A percentile compares a stretch with the other conserved stretches of the same genome.
phyloP scores from a whole-genome alignment of 2,329 filamentous ascomycete species.

The Botryotinia convoluta region DNA sequence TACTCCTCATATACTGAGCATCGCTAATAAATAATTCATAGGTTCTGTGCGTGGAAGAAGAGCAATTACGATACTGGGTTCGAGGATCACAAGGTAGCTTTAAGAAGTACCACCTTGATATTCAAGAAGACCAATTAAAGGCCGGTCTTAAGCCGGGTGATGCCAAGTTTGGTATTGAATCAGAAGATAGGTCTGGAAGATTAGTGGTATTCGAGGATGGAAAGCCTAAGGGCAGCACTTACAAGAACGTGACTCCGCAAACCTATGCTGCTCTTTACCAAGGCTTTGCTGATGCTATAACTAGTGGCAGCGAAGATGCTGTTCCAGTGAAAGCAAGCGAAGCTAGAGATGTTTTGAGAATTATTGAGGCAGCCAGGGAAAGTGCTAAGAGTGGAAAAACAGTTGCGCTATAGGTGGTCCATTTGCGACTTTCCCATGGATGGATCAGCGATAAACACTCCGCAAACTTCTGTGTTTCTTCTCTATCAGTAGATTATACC shows the following conservation, averaged over 20 bases:
- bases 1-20: not conserved
- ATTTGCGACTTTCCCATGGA: not conserved
- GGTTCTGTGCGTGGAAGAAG: conserved; percentile 62
- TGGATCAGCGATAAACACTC: not conserved
- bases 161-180: conserved; percentile 63
- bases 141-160: conserved; percentile 61
- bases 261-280: conserved; percentile 70
- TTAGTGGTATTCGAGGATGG: conserved; percentile 54
- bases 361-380: conserved; percentile 55
- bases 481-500: not conserved
- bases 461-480: not conserved
- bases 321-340: conserved; percentile 54
- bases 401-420: not conserved
- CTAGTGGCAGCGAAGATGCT: conserved; percentile 46
- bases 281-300: conserved; percentile 50
- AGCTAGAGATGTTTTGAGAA: conserved; percentile 51
- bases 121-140: conserved; percentile 73
- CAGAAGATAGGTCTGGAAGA: conserved; percentile 54
- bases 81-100: conserved; percentile 72
- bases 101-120: conserved; percentile 68
- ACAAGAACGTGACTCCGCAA: conserved; percentile 59
- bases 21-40: not conserved
- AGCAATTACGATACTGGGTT: conserved; percentile 75
- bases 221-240: conserved; percentile 46
- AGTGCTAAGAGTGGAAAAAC: conserved; percentile 50